Evolutionary conservation across 2,329 filamentous ascomycete genomes (phyloP).

Genomic region (Magnaporthiopsis rhizophila): DNA sequence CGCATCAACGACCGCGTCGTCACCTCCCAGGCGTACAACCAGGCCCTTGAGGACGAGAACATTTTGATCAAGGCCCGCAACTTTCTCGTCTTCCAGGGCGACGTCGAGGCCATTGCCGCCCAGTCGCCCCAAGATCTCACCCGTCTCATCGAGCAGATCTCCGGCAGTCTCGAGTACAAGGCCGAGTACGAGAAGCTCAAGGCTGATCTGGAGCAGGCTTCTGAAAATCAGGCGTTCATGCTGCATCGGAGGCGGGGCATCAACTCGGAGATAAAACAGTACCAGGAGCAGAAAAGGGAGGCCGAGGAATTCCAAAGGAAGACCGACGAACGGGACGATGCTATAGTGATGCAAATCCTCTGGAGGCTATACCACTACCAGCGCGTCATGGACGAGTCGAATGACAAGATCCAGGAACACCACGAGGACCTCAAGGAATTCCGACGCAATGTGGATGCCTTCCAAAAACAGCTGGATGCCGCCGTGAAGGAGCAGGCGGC

Average conservation of each 20-base stretch:
- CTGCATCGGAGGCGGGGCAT: conserved; percentile 85
- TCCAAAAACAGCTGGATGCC: conserved; percentile 69
- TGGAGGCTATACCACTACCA: conserved; percentile 98
- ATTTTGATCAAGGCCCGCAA: conserved; percentile 97
- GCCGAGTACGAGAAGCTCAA: conserved; percentile 89
- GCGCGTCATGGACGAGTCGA: conserved; percentile 85
- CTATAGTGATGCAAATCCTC: conserved; percentile 84
- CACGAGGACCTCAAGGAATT: conserved; percentile 93
- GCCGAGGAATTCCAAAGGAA: conserved; percentile 91
- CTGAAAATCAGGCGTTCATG: conserved; percentile 82
- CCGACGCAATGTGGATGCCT: conserved; percentile 78
- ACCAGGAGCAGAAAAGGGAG: conserved; percentile 92
- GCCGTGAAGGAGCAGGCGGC: conserved; percentile 78
- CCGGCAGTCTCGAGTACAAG: conserved; percentile 90
- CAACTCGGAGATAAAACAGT: conserved; percentile 96
- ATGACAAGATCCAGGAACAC: conserved; percentile 81
- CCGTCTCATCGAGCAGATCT: conserved; percentile 92
- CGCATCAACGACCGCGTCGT: conserved; percentile 91
- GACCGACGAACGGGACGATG: conserved; percentile 80
- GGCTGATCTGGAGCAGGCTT: conserved; percentile 73
- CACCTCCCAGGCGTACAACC: conserved; percentile 86
- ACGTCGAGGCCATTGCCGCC: conserved; percentile 93
- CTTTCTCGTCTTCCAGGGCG: conserved; percentile 96
- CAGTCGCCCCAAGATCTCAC: conserved; percentile 93
- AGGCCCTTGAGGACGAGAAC: conserved; percentile 83